Evolutionary conservation across 2,329 filamentous ascomycete species (phyloP).

Genomic region (Endoconidiophora polonica): DNA sequence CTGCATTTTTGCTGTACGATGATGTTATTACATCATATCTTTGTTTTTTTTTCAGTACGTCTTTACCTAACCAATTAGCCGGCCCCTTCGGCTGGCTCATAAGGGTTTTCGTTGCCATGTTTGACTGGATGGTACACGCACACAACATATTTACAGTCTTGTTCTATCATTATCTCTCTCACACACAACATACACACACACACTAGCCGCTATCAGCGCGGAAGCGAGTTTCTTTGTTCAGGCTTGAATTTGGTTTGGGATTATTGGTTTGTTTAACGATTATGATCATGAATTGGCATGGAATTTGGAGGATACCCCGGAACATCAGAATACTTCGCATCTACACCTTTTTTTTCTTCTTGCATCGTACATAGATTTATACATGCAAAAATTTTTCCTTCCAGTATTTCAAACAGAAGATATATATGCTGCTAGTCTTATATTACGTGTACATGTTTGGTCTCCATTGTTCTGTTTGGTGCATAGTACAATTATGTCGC

Average conservation of each 20-base stretch:
- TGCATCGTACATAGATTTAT: constrained; percentile 4
- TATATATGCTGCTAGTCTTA: background rate
- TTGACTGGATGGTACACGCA: constrained; percentile 1
- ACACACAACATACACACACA: no score
- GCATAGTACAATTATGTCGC: background rate
- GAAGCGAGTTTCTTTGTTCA: constrained; percentile 13
- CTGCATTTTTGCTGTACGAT: constrained; percentile 7
- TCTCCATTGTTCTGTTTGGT: background rate
- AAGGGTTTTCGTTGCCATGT: background rate
- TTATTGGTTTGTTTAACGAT: constrained; percentile 11
- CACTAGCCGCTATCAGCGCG: constrained; percentile 12
- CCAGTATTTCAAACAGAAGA: background rate
- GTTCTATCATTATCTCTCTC: constrained; percentile 4
- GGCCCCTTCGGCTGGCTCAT: background rate
- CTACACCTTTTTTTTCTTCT: background rate
- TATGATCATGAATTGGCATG: constrained; percentile 12
- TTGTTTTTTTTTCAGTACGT: background rate
- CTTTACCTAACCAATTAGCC: background rate
- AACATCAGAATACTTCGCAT: constrained; percentile 12
- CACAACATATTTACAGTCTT: background rate
- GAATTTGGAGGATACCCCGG: constrained; percentile 12
- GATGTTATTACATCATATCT: constrained; percentile 12
- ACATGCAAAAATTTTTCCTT: background rate
- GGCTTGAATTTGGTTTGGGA: constrained; percentile 9
- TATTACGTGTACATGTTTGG: background rate